Base-by-base conservation (phyloP, 2,329 filamentous ascomycete species). In the Dothideomycetes sp. region DNA sequence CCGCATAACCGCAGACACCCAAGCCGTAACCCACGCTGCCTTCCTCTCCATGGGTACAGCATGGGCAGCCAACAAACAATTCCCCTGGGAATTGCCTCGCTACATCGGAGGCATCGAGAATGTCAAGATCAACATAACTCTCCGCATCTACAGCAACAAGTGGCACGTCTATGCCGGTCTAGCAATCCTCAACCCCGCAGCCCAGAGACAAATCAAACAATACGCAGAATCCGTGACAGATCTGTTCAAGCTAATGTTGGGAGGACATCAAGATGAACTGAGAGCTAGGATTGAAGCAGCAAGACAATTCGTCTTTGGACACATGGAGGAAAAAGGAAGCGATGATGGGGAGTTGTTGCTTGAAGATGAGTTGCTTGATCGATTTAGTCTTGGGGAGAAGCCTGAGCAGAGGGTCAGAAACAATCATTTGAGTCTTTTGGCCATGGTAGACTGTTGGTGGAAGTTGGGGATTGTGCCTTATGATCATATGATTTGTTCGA, bases 401-500 rank as follows among this genome's bases (percentile, higher is more conserved):
- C 72, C 78, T 27, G 76, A 22, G 9, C 73, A 80, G 54, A 69
- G 72, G 45, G 75, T 85, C 15, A 85, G 82, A 39, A 98, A 98
- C 65, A 98, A 91, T 59, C 93, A 98, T 62, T 73, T 98, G 20
- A 88, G 81, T 58, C 71, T 98, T 43, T 73, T 98, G 31, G 91
- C 88, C 33, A 98, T 98, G 77, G 93, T 96, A 30, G 91, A 98
- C 66, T 96, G 89, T 65, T 98, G 91, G 91, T 91, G 84, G 58
- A 84, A 85, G 51, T 73, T 96, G 32, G 83, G 80, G 23, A 98
- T 95, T 53, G 83, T 93, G 33, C 91, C 91, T 1, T 98, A 98
- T 62, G 89, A 98, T 63, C 93, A 98, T 68, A 98, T 98, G 88
- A 93, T 98, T 51, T 98, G 91, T 68, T 94, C 87, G 40, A 98